Base-by-base conservation (phyloP, 768 basidiomycete genomes). In the Russula olivacea region DNA sequence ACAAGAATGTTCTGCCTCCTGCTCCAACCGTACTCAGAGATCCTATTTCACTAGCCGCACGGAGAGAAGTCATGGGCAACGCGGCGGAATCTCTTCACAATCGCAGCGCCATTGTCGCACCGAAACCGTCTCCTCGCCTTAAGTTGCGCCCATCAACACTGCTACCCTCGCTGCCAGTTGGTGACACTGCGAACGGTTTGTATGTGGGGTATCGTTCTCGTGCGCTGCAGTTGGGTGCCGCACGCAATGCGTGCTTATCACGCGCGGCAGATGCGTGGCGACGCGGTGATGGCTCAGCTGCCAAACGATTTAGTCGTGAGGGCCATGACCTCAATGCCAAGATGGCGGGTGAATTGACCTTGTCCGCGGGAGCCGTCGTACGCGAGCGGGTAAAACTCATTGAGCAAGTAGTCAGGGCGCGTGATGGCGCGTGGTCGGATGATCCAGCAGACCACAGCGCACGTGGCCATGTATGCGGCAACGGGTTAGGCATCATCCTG, bases 191-290 rank as follows among this genome's bases (percentile, higher is more conserved):
- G 53, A 94, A 86, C 72, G 80, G 73, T 56, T 74, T 97, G 66
- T 99, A 99, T 75, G 89, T 97, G 85, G 73, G 84, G 1, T 96
- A 97, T 70, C 87, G 97, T 19, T 81, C 87, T 38, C 85, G 89
- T 38, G 94, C 92, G 28, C 80, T 98, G 61, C 90, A 97, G 69
- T 85, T 98, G 25, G 97, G 96, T 55, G 90, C 93, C 2, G 92
- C 92, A 36, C 81, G 97, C 41, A 98, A 98, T 69, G 93, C 93
- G 17, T 97, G 92, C 73, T 80, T 99, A 30, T 92, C 92, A 1
- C 85, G 93, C 49, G 97, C 97, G 14, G 96, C 97, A 3, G 94
- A 97, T 69, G 93, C 95, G 3, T 99, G 93, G 91, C 81, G 92
- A 59, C 82, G 93, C 2, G 95, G 96, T 1, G 97, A 99, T 68